Base-by-base conservation (phyloP, 257 asterid species). In the Orobanche coerulescens region DNA sequence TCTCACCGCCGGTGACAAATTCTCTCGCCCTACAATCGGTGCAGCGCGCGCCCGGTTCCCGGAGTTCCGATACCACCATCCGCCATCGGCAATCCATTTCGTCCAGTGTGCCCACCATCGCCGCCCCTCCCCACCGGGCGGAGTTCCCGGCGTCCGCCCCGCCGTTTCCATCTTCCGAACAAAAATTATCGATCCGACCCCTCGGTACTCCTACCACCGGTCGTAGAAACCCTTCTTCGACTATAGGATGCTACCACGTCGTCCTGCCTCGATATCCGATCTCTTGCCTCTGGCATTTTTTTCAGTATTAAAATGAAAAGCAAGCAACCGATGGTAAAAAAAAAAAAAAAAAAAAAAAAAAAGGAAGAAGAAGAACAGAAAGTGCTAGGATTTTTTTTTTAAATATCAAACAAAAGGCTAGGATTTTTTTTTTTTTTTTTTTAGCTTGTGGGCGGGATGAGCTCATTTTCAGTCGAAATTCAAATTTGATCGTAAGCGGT, bases 241-340 rank as follows among this genome's bases (percentile, higher is more conserved):
- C 70, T 70, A 75, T 78, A 84, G 39, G n/a, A n/a, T n/a, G n/a
- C n/a, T n/a, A n/a, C n/a, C n/a, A n/a, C n/a, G n/a, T n/a, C n/a
- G n/a, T n/a, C 87, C 3, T 65, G 70, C 77, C 87, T 75, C 2
- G 79, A 26, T 25, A 82, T 47, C 53, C 95, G 71, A 69, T 87
- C 91, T 72, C 95, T 82, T 46, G 82, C 67, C 56, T 77, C 90
- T 25, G 91, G 72, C 95, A 87, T 84, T 70, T 49, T 60, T 28
- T 53, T 64, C 12, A 67, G 62, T 52, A 58, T 26, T 53, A 54
- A 44, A 12, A 7, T 19, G 20, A 13, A 6, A 16, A 24, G 12
- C 60, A 25, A 24, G 6, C 30, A 51, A 39, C 12, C 2, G 30
- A 39, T 0, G 13, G 46, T 14, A 2, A 26, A 26, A 26, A 1